Evolutionary conservation across 139 green algal species (phyloP), one percentile per base, ranked within the genome.

Genomic region (Zygnema cylindricum): DNA sequence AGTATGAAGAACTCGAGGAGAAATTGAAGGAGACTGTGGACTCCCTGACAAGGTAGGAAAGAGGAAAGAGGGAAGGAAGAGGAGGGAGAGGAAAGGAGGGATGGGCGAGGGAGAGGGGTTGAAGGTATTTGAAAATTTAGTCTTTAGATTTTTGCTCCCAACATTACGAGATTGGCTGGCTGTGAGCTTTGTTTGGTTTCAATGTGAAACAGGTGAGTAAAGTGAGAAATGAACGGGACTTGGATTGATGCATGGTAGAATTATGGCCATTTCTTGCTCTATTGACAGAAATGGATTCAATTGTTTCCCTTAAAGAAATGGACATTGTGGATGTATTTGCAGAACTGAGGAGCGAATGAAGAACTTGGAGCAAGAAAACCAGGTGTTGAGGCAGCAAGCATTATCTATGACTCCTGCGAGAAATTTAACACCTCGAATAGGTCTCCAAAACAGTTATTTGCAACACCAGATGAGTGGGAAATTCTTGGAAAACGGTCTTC

Each of bases 371-470:
- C 76, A 89, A 86, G 83, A 93, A 69, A 91, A 91, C 81, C 79
- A 91, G 81, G 63, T 94, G 77, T 69, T 94, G 35, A 81, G 91
- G 42, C 93, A 93, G 69, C 76, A 93, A 73, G 90, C 87, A 23
- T 85, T 94, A 38, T 86, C 77, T 93, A 33, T 73, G 55, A 35
- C 86, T 95, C 93, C 85, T 1, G 69, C 76, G 2, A 93, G 84
- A 3, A 87, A 3, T 30, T 16, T 87, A 30, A 11, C 32, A 22
- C 49, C 49, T 63, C 49, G 49, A 63, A 16, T 63, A 63, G 49
- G 71, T 16, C 38, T 79, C 7, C 40, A 79, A 49, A 79, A 79
- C 39, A 43, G 7, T 16, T 57, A 57, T 57, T 43, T 49, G 33
- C 55, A 84, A 63, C 81, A 7, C 81, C 3, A 21, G 2, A 77